A percentile compares a stretch with the other conserved stretches of the same genome.
Conservation (phyloP, 768 basidiomycete genomes). For the Mycena albidolilacea region DNA sequence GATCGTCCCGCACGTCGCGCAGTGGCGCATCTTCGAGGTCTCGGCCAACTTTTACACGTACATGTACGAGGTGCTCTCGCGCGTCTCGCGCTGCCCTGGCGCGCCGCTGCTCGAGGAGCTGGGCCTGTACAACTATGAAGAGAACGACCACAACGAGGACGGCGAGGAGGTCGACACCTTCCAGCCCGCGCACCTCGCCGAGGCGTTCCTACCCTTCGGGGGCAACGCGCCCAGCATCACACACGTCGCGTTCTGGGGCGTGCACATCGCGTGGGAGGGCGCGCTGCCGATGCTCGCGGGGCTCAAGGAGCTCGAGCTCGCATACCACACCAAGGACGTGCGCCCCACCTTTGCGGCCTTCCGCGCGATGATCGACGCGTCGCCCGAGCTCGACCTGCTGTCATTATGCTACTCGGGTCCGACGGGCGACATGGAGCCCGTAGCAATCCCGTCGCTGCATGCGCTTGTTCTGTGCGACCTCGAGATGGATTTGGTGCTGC, state of each 20-base stretch:
- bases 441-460: constrained; percentile 58
- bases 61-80: constrained; percentile 60
- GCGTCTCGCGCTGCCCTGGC: constrained; percentile 57
- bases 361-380: constrained; percentile 62
- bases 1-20: constrained; percentile 65
- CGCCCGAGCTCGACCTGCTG: constrained; percentile 69
- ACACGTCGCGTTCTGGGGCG: constrained; percentile 72
- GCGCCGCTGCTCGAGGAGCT: constrained; percentile 71
- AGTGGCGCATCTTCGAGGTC: constrained; percentile 69
- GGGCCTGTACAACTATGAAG: constrained; percentile 70
- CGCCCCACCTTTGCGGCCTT: constrained; percentile 74
- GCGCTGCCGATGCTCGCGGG: constrained; percentile 59
- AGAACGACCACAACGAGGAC: constrained; percentile 51
- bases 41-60: constrained; percentile 61
- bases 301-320: constrained; percentile 69
- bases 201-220: constrained; percentile 65
- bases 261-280: constrained; percentile 77
- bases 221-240: constrained; percentile 68
- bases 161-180: constrained; percentile 52
- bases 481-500: constrained; percentile 53
- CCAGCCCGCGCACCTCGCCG: constrained; percentile 55
- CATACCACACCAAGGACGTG: constrained; percentile 74
- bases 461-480: constrained; percentile 58
- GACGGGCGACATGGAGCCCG: constrained; percentile 52
- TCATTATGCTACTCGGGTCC: constrained; percentile 74